A percentile compares a stretch with the other conserved stretches of the same genome.
Evolutionary conservation across 306 rosid species (phyloP).

Genomic region (Canavalia gladiata): DNA sequence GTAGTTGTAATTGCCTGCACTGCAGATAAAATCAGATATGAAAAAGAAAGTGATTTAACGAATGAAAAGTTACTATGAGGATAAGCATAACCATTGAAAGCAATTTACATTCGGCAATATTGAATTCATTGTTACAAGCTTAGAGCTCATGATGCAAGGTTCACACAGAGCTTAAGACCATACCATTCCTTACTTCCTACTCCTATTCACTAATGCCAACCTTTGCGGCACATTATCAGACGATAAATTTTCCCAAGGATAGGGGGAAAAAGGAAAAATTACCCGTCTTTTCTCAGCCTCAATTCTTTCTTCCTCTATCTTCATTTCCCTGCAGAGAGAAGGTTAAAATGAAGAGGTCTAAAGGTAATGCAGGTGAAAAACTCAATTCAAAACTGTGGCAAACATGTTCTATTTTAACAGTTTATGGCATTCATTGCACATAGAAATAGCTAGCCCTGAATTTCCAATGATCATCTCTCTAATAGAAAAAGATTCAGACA

Average conservation of each 20-base stretch:
- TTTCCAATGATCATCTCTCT: slow-evolving; percentile 16
- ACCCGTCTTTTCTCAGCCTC: slow-evolving; percentile 96
- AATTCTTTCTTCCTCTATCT: slow-evolving; percentile 89
- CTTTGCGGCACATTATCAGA: slow-evolving; percentile 17
- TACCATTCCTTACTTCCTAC: slow-evolving; percentile 27
- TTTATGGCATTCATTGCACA: slow-evolving; percentile 7
- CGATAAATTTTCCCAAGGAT: slow-evolving; percentile 26
- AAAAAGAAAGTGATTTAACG: not conserved
- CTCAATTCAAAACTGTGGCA: not conserved
- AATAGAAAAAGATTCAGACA: slow-evolving; percentile 8
- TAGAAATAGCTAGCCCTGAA: slow-evolving; percentile 37
- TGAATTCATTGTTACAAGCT: slow-evolving; percentile 7
- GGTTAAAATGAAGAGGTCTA: slow-evolving; percentile 43
- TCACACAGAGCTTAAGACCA: slow-evolving; percentile 9
- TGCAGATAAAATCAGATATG: not conserved
- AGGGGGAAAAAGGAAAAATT: slow-evolving; percentile 40
- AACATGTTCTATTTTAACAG: slow-evolving; percentile 4
- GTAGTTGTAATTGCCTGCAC: not conserved
- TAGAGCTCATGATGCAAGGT: slow-evolving; percentile 30
- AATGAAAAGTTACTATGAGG: not conserved
- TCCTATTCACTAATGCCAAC: slow-evolving; percentile 32
- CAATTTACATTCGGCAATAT: slow-evolving; percentile 19
- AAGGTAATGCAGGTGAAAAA: slow-evolving; percentile 29
- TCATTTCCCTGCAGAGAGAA: slow-evolving; percentile 78
- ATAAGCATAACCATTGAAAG: slow-evolving; percentile 12